Evolutionary conservation across 768 basidiomycete genomes (phyloP).

Genomic region (Suillus clintonianus): DNA sequence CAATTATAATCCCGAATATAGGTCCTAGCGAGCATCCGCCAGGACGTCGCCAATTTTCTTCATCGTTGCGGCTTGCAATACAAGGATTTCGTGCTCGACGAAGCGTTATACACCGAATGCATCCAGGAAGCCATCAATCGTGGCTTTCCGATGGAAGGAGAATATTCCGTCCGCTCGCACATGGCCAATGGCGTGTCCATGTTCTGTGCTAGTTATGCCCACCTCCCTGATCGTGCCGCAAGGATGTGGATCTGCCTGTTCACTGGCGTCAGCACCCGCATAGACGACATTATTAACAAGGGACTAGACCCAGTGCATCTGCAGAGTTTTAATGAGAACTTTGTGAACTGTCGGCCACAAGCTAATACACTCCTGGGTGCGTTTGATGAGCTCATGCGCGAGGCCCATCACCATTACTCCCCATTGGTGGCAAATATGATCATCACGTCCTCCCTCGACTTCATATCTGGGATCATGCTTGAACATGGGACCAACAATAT

Average conservation of each 20-base stretch:
- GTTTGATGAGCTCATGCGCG: constrained; percentile 9
- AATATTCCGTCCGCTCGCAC: constrained; percentile 16
- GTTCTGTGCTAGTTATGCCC: not conserved
- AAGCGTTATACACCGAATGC: constrained; percentile 9
- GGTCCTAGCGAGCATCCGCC: not conserved
- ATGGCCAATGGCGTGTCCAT: constrained; percentile 25
- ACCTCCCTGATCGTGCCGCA: not conserved
- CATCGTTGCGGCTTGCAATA: not conserved
- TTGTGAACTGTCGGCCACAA: constrained; percentile 26
- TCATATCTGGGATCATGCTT: no score
- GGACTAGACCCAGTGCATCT: constrained; percentile 20
- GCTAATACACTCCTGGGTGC: constrained; percentile 29
- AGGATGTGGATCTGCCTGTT: not conserved
- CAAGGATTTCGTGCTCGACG: not conserved
- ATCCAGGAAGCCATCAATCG: constrained; percentile 14
- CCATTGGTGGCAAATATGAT: no score
- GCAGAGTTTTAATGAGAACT: constrained; percentile 30
- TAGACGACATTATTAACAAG: not conserved
- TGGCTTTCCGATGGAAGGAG: constrained; percentile 22
- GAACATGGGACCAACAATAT: no score
- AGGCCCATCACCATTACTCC: no score
- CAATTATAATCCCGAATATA: not conserved
- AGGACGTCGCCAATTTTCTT: not conserved
- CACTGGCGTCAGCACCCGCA: not conserved
- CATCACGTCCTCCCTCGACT: no score